A percentile compares a stretch with the other conserved stretches of the same genome.
Conservation (phyloP, 176 grass and related monocot species). For the Alopecurus myosuroides region DNA sequence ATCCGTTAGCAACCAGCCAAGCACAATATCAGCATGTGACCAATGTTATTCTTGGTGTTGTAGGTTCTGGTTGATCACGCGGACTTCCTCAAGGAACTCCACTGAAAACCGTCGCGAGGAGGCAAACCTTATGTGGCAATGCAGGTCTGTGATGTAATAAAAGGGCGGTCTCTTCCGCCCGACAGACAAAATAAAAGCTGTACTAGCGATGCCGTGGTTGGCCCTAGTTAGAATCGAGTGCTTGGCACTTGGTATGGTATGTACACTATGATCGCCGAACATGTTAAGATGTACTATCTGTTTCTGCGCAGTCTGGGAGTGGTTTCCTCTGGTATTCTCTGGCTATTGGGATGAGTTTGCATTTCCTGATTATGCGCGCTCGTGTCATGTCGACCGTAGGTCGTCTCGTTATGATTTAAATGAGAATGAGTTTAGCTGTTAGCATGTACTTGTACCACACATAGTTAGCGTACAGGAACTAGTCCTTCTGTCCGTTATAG, state of each 20-base stretch:
- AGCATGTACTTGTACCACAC: no score
- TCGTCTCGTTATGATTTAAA: no score
- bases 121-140: not conserved
- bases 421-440: no score
- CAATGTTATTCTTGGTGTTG: not conserved
- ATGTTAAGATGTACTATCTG: not conserved
- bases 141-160: constrained; percentile 24
- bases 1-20: not conserved
- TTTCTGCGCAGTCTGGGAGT: not conserved
- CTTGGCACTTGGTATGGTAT: not conserved
- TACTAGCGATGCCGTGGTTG: not conserved
- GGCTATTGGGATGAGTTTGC: not conserved
- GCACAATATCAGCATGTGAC: not conserved
- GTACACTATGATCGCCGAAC: not conserved
- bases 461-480: no score
- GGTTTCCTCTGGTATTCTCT: not conserved
- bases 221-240: not conserved
- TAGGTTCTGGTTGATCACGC: constrained; percentile 79
- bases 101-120: constrained; percentile 15
- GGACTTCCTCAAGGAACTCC: constrained; percentile 85
- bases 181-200: constrained; percentile 17
- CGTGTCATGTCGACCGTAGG: no score
- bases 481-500: no score
- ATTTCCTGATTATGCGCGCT: no score
- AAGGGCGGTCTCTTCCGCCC: not conserved